Evolutionary conservation across 1,284 basidiomycete species (phyloP).

Genomic region (Moesziomyces aphidis): DNA sequence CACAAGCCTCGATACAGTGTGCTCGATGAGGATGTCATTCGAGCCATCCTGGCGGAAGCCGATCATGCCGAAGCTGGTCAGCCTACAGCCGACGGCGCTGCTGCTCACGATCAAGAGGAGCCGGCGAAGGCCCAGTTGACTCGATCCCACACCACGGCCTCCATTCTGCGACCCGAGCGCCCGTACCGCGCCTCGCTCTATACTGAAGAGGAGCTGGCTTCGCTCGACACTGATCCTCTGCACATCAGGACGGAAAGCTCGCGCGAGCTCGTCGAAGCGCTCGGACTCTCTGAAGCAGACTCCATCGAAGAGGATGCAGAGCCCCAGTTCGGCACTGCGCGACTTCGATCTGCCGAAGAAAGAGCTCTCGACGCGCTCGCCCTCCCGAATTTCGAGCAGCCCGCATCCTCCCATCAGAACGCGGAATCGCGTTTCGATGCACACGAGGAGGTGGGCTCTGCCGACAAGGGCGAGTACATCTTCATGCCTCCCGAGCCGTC

Average conservation of each 20-base stretch:
- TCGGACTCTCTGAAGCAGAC: slow-evolving; percentile 4
- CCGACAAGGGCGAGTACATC: slow-evolving; percentile 23
- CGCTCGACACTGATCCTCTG: slow-evolving; percentile 8
- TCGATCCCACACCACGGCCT: slow-evolving; percentile 31
- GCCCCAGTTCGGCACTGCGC: slow-evolving; percentile 43
- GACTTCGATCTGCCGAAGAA: slow-evolving; percentile 21
- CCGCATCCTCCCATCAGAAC: neutral
- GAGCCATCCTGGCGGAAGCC: slow-evolving; percentile 33
- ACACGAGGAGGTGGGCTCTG: neutral
- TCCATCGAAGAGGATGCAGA: neutral
- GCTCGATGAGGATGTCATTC: slow-evolving; percentile 39
- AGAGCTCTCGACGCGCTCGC: slow-evolving; percentile 5
- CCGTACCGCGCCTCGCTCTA: slow-evolving; percentile 56
- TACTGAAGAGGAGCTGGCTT: slow-evolving; percentile 48
- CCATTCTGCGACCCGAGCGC: slow-evolving; percentile 22
- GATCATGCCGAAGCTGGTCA: slow-evolving; percentile 2
- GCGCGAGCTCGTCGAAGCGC: slow-evolving; percentile 31
- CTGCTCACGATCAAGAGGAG: neutral
- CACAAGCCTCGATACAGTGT: slow-evolving; percentile 34
- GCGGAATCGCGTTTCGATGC: neutral
- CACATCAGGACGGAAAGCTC: slow-evolving; percentile 42
- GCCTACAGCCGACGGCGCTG: neutral
- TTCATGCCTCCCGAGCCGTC: slow-evolving; percentile 14
- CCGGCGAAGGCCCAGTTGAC: slow-evolving; percentile 11
- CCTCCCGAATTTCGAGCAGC: slow-evolving; percentile 15